Evolutionary conservation across 768 basidiomycete species (phyloP).

Genomic region (Gyrodon lividus): DNA sequence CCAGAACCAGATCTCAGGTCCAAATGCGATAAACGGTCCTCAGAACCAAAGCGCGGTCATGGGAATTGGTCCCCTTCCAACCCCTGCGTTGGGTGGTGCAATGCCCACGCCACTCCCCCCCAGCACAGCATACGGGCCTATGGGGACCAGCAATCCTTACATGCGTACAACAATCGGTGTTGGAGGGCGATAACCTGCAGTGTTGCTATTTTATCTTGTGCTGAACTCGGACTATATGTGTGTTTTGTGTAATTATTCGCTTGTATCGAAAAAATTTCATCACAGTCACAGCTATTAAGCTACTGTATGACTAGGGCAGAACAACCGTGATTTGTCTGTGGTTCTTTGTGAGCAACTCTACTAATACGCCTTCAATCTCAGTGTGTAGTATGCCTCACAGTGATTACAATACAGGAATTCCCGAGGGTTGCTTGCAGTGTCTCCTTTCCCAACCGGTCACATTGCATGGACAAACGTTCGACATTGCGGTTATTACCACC

Average conservation of each 20-base stretch:
- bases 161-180: constrained; percentile 60
- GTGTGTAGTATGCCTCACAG: no score
- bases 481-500: no score
- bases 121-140: constrained; percentile 56
- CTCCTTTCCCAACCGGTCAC: no score
- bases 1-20: constrained; percentile 59
- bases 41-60: constrained; percentile 46
- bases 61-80: constrained; percentile 46
- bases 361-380: no score
- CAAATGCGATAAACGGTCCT: constrained; percentile 32
- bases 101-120: constrained; percentile 45
- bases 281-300: not conserved
- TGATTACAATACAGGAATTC: no score
- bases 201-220: constrained; percentile 25
- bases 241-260: constrained; percentile 34
- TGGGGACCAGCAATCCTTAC: constrained; percentile 61
- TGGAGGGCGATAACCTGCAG: constrained; percentile 43
- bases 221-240: constrained; percentile 20
- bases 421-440: no score
- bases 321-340: no score
- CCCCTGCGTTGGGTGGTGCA: constrained; percentile 36
- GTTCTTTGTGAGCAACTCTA: no score
- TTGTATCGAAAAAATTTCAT: constrained; percentile 21
- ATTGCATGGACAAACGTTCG: no score
- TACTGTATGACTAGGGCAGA: no score